Percentiles rank a stretch among this genome's conserved stretches.
Conservation (phyloP, 176 grass and related monocot species). For the Lolium multiflorum region DNA sequence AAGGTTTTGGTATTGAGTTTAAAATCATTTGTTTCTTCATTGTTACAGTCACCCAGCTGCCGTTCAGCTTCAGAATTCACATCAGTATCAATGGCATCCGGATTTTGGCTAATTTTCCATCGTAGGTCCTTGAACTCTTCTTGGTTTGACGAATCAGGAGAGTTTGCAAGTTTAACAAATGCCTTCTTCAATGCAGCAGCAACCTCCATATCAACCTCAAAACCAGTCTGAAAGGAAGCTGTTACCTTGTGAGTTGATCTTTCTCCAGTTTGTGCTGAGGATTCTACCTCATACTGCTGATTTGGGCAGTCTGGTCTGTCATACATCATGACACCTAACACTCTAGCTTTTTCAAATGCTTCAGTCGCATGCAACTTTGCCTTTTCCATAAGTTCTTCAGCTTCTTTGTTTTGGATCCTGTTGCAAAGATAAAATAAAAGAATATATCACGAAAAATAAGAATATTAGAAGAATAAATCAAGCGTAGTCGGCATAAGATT, state of each 20-base stretch:
- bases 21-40: slow-evolving; percentile 24
- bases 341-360: slow-evolving; percentile 80
- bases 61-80: slow-evolving; percentile 46
- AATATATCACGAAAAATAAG: neutral
- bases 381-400: slow-evolving; percentile 67
- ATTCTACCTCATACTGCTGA: slow-evolving; percentile 68
- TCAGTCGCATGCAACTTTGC: slow-evolving; percentile 61
- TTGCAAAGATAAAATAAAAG: slow-evolving; percentile 19
- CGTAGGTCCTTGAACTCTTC: slow-evolving; percentile 77
- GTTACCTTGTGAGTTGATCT: slow-evolving; percentile 75
- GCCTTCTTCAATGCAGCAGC: slow-evolving; percentile 81
- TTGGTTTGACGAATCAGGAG: slow-evolving; percentile 56
- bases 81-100: slow-evolving; percentile 52
- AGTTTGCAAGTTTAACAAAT: slow-evolving; percentile 71
- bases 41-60: slow-evolving; percentile 12
- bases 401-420: slow-evolving; percentile 74
- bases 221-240: slow-evolving; percentile 89
- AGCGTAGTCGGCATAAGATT: neutral
- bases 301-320: slow-evolving; percentile 73
- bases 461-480: neutral
- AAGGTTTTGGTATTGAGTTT: slow-evolving; percentile 36
- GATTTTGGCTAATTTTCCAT: slow-evolving; percentile 90
- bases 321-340: slow-evolving; percentile 98
- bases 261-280: slow-evolving; percentile 56
- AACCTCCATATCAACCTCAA: slow-evolving; percentile 92